These are phyloP conservation scores for Chlorella vulgaris DNA, from an alignment of 139 green algal species.

Conservation along the genomic window DNA sequence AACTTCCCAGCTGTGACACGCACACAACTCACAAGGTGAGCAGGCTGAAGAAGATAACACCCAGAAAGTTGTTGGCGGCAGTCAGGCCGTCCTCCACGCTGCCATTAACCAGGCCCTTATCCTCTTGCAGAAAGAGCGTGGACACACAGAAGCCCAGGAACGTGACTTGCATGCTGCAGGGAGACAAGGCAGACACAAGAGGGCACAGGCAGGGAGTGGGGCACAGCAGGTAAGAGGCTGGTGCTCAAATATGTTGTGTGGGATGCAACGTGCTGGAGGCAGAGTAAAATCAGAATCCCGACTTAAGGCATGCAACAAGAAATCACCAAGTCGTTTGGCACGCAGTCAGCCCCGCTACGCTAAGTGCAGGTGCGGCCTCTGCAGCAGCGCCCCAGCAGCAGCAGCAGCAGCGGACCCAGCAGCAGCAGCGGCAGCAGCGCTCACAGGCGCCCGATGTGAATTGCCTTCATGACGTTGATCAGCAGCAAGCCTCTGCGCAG, in stretches of 20 bases:
- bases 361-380: neutral
- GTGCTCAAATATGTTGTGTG: no score
- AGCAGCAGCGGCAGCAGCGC: neutral
- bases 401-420: neutral
- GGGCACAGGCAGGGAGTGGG: no score
- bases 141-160: conserved; percentile 46
- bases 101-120: conserved; percentile 36
- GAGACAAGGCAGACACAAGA: no score
- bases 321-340: no score
- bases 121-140: conserved; percentile 61
- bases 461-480: neutral
- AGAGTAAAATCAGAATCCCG: no score
- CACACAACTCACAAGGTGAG: neutral
- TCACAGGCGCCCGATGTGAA: conserved; percentile 32
- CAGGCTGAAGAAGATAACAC: neutral
- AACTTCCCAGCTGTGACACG: conserved; percentile 36
- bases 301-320: no score
- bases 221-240: neutral
- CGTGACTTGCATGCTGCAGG: conserved; percentile 34
- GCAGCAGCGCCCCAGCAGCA: neutral
- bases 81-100: neutral
- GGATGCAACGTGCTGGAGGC: no score
- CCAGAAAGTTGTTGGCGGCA: conserved; percentile 6
- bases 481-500: conserved; percentile 20
- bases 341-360: no score